Percentiles rank a stretch among this genome's conserved stretches.
These are phyloP conservation scores for Leccinum subatratum DNA, from an alignment of 1,284 basidiomycete species.

Conservation along the genomic window DNA sequence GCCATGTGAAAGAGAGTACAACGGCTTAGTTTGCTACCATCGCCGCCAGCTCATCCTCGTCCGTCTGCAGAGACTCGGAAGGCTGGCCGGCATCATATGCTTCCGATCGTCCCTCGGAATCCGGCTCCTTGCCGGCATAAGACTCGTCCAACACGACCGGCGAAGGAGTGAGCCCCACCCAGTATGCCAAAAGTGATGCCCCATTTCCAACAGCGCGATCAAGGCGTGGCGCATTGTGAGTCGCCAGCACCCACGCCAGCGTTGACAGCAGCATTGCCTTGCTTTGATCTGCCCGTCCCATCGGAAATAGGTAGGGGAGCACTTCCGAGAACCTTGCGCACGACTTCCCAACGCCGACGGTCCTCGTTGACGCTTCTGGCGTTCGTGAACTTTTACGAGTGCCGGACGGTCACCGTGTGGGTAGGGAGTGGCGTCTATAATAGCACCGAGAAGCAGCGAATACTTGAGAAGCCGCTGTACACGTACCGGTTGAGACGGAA, in stretches of 20 bases:
- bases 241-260: conserved; percentile 44
- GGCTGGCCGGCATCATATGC: no score
- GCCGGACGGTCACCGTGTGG: conserved; percentile 65
- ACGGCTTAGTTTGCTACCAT: no score
- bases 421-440: conserved; percentile 75
- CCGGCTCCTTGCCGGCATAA: no score
- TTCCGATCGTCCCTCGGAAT: no score
- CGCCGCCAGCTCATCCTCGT: no score
- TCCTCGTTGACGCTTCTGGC: conserved; percentile 86
- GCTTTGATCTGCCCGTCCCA: conserved; percentile 35
- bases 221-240: no score
- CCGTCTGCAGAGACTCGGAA: no score
- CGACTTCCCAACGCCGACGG: conserved; percentile 78
- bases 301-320: conserved; percentile 25
- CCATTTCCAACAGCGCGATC: no score
- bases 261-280: conserved; percentile 34
- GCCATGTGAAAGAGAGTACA: no score
- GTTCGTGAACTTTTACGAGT: conserved; percentile 51
- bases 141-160: no score
- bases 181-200: no score
- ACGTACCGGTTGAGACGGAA: conserved; percentile 87
- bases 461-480: conserved; percentile 91
- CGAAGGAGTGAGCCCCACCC: no score
- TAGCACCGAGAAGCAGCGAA: conserved; percentile 76
- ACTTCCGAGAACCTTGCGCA: conserved; percentile 60